Conservation (phyloP, 257 asterid species). For the Fraxinus pennsylvanica region DNA sequence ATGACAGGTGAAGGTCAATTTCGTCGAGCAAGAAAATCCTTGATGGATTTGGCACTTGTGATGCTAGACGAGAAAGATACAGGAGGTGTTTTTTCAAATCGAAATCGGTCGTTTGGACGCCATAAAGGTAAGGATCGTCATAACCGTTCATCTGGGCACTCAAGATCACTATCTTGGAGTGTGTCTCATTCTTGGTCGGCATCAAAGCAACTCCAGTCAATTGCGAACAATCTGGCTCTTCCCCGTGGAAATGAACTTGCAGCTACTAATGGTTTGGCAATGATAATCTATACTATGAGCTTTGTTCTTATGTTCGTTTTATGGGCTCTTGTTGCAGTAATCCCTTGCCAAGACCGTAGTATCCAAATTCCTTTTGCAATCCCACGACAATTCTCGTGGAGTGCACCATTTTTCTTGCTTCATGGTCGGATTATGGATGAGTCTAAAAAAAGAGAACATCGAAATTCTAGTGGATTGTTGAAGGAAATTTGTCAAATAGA, state of each 20-base stretch:
- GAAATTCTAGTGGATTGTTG: slow-evolving; percentile 59
- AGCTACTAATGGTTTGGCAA: slow-evolving; percentile 64
- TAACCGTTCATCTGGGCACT: slow-evolving; percentile 55
- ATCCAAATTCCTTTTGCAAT: slow-evolving; percentile 57
- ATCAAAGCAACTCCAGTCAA: slow-evolving; percentile 80
- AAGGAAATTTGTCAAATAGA: slow-evolving; percentile 69
- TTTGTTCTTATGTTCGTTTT: slow-evolving; percentile 69
- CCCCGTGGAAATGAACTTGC: slow-evolving; percentile 69
- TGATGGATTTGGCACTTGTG: slow-evolving; percentile 75
- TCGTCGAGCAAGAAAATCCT: slow-evolving; percentile 79
- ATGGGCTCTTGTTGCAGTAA: slow-evolving; percentile 82
- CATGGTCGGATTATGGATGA: slow-evolving; percentile 66
- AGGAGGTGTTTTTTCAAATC: slow-evolving; percentile 56
- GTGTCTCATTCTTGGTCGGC: slow-evolving; percentile 92
- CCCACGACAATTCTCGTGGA: slow-evolving; percentile 77
- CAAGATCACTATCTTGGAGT: slow-evolving; percentile 91
- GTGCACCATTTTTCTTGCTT: slow-evolving; percentile 55
- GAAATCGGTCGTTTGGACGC: slow-evolving; percentile 83
- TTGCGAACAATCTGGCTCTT: slow-evolving; percentile 57
- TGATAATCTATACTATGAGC: slow-evolving; percentile 67
- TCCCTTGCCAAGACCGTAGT: slow-evolving; percentile 92
- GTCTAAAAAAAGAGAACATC: slow-evolving; percentile 73
- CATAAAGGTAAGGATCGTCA: slow-evolving; percentile 63
- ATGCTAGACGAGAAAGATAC: slow-evolving; percentile 80
- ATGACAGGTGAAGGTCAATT: slow-evolving; percentile 68